A percentile compares a stretch with the other conserved stretches of the same genome.
Evolutionary conservation across 768 basidiomycete genomes (phyloP).

Genomic region (Phylloporus arenicola): DNA sequence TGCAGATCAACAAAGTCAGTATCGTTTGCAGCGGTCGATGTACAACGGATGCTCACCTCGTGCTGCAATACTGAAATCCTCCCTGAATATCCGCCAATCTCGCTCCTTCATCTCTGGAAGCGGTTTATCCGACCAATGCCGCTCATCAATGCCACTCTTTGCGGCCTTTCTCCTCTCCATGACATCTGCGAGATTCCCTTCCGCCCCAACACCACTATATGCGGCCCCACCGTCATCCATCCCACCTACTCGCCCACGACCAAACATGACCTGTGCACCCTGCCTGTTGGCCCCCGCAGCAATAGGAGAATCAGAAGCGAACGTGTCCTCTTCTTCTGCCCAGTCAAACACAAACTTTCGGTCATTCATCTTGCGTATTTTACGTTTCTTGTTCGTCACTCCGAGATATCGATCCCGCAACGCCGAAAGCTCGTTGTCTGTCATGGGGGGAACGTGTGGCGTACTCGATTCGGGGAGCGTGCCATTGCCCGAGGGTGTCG

Average conservation of each 20-base stretch:
- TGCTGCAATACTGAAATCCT: conserved; percentile 95
- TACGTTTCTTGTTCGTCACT: conserved; percentile 89
- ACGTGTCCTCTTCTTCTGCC: conserved; percentile 95
- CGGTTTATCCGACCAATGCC: conserved; percentile 97
- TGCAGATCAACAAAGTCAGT: conserved; percentile 25
- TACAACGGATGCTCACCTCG: conserved; percentile 49
- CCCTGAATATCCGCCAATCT: conserved; percentile 98
- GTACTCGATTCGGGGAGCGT: conserved; percentile 35
- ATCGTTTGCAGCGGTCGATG: background rate
- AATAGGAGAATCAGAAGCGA: conserved; percentile 67
- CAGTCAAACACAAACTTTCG: conserved; percentile 99
- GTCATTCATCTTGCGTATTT: conserved; percentile 91
- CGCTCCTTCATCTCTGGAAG: conserved; percentile 90
- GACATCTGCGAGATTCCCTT: conserved; percentile 65
- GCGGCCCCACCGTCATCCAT: conserved; percentile 71
- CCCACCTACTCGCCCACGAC: conserved; percentile 75
- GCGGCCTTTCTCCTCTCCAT: conserved; percentile 79
- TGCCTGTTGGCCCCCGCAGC: conserved; percentile 68
- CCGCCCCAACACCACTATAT: conserved; percentile 32
- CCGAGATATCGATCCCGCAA: conserved; percentile 94
- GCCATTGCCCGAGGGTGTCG: conserved; percentile 23
- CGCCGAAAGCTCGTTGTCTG: conserved; percentile 71
- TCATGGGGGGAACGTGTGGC: conserved; percentile 59
- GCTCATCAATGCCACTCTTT: conserved; percentile 81
- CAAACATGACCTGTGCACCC: conserved; percentile 86